These are phyloP conservation scores for Camelina sativa DNA, from an alignment of 345 rosid species.

Conservation along the genomic window DNA sequence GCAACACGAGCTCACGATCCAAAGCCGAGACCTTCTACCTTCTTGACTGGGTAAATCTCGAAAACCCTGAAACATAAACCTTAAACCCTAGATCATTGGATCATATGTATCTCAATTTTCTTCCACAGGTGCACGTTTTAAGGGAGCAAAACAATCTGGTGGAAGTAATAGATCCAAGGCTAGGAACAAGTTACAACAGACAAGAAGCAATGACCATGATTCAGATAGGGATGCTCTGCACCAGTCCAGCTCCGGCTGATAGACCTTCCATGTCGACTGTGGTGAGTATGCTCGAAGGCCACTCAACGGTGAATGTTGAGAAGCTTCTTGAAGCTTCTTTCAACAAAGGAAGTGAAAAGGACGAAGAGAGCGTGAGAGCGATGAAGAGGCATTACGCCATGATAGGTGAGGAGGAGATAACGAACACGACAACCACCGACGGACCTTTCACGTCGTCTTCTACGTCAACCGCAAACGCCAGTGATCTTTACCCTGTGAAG, in stretches of 20 bases:
- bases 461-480: background rate
- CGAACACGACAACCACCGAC: conserved; percentile 16
- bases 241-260: conserved; percentile 44
- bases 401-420: conserved; percentile 18
- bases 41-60: conserved; percentile 52
- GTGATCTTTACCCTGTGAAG: conserved; percentile 47
- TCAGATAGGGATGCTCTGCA: conserved; percentile 53
- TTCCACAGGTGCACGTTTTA: conserved; percentile 45
- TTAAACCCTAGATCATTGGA: background rate
- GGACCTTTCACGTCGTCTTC: too few relatives aligned
- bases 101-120: background rate
- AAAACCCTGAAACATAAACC: background rate
- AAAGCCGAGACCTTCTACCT: conserved; percentile 48
- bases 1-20: conserved; percentile 46
- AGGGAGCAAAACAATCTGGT: conserved; percentile 49
- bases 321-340: conserved; percentile 40
- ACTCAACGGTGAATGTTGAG: conserved; percentile 39
- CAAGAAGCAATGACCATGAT: conserved; percentile 54
- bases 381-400: conserved; percentile 46
- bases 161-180: conserved; percentile 54
- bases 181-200: conserved; percentile 51
- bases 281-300: conserved; percentile 66
- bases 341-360: conserved; percentile 20
- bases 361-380: conserved; percentile 39
- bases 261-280: conserved; percentile 67